A percentile compares a stretch with the other conserved stretches of the same genome.
These are phyloP conservation scores for Didymellaceae sp. DNA, from an alignment of 2,329 filamentous ascomycete genomes.

Conservation along the genomic window DNA sequence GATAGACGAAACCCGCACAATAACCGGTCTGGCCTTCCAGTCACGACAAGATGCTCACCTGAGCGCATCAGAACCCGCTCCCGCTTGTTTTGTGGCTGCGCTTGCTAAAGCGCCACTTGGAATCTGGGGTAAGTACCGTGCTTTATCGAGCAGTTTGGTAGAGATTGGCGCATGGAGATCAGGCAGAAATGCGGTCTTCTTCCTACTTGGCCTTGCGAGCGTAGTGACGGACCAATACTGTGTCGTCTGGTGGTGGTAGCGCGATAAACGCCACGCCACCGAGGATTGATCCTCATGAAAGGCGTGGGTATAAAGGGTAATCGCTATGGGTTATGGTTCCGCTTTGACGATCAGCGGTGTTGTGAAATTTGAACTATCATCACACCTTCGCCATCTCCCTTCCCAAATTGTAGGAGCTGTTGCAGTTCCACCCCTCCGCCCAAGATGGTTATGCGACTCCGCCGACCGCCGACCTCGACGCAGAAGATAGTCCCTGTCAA, in stretches of 20 bases:
- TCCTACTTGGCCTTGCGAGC: neutral
- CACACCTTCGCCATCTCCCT: neutral
- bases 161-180: neutral
- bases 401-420: neutral
- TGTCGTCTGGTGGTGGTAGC: neutral
- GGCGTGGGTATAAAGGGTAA: neutral
- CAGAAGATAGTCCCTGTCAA: slow-evolving; percentile 21
- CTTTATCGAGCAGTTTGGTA: too few species aligned
- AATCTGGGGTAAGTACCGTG: neutral
- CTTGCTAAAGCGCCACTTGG: neutral
- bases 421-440: neutral
- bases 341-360: neutral
- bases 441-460: neutral
- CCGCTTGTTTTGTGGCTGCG: neutral
- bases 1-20: too few species aligned
- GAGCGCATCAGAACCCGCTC: too few species aligned
- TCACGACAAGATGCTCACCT: too few species aligned
- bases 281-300: neutral
- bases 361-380: too few species aligned
- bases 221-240: neutral
- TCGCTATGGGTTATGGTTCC: too few species aligned
- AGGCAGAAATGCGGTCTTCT: neutral
- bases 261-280: neutral
- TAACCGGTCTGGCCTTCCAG: too few species aligned
- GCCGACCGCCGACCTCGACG: slow-evolving; percentile 15